Evolutionary conservation across 352 stramenopile genomes (phyloP).

Genomic region (Pythium grandisporangium): DNA sequence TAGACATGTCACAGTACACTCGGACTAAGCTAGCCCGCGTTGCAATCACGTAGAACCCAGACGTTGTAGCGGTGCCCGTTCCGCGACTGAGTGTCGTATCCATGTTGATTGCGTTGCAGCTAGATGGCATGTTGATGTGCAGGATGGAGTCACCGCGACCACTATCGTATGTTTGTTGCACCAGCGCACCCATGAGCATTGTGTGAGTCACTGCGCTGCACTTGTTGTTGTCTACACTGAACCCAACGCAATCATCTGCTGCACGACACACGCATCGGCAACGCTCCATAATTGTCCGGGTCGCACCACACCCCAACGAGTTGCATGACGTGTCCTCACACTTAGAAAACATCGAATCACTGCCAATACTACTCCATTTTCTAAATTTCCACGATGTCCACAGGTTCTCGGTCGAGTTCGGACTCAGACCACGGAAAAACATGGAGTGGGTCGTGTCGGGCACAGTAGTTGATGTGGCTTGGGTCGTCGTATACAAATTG

Average conservation of each 20-base stretch:
- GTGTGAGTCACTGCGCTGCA: constrained; percentile 27
- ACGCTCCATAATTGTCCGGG: constrained; percentile 25
- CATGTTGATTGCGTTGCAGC: constrained; percentile 41
- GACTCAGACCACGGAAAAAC: constrained; percentile 18
- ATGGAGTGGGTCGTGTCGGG: constrained; percentile 15
- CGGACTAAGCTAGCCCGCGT: constrained; percentile 25
- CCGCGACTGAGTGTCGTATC: too few species aligned
- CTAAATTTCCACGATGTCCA: constrained; percentile 28
- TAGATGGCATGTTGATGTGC: constrained; percentile 46
- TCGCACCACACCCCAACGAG: constrained; percentile 14
- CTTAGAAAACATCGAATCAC: constrained; percentile 16
- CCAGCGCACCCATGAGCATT: constrained; percentile 27
- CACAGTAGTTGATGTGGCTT: constrained; percentile 6
- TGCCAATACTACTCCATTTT: constrained; percentile 24
- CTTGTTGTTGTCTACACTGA: constrained; percentile 24
- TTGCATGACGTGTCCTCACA: constrained; percentile 20
- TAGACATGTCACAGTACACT: constrained; percentile 45
- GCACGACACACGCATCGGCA: constrained; percentile 36
- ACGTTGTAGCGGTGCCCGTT: constrained; percentile 15
- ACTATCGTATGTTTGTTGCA: constrained; percentile 16
- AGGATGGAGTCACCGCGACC: constrained; percentile 14
- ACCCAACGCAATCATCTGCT: constrained; percentile 23
- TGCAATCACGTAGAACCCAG: constrained; percentile 30
- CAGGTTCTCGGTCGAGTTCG: constrained; percentile 18
- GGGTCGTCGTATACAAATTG: constrained; percentile 33